Evolutionary conservation across 202 grass and related monocot species (phyloP), one percentile per base, ranked within the genome.

Genomic region (Dendrocalamus latiflorus): DNA sequence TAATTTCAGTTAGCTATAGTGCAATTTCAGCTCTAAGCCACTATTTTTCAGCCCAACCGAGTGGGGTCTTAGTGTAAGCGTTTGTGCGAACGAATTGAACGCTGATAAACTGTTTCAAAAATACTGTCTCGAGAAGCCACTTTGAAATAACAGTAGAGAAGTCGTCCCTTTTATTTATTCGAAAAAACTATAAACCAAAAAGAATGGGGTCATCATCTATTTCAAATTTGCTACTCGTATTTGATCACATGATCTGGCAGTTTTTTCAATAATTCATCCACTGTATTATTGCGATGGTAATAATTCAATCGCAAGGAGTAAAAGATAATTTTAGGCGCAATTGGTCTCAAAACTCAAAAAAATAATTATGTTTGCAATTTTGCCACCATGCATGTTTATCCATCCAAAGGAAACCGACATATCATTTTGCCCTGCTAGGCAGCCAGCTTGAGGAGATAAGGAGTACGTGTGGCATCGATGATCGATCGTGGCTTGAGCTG

Each of bases 381-480:
- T 21, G 39, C 9, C 51, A 67, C 16, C 25, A 48, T 24, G 24
- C 38, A 50, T 69, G 51, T 48, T 36, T 84, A 50, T 84, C 64
- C 65, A 50, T 9, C 37, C 41, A 6, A 36, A 20, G 41, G 47
- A 65, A 83, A 48, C 82, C 33, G 63, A 68, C 50, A 3, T 3
- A 68, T 75, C 72, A 39, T 3, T 1, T 9, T 10, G 30, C 51
- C 4, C 9, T 61, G 53, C 16, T 17, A 59, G 58, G 4, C 24
- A 60, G 57, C 57, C 44, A 5, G 12, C 56, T 12, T 20, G 81
- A 84, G 81, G 18, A 64, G 75, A 72, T 48, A 48, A 85, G 74
- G 50, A 70, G 51, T 33, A 38, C 26, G 50, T 49, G 49, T 49
- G 49, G 82, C 72, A 28, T 36, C 37, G 16, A 84, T 69, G 39